A percentile compares a stretch with the other conserved stretches of the same genome.
phyloP scores from a whole-genome alignment of 228 moss, liverwort and hornwort genomes.

The Sphagnum fallax region DNA sequence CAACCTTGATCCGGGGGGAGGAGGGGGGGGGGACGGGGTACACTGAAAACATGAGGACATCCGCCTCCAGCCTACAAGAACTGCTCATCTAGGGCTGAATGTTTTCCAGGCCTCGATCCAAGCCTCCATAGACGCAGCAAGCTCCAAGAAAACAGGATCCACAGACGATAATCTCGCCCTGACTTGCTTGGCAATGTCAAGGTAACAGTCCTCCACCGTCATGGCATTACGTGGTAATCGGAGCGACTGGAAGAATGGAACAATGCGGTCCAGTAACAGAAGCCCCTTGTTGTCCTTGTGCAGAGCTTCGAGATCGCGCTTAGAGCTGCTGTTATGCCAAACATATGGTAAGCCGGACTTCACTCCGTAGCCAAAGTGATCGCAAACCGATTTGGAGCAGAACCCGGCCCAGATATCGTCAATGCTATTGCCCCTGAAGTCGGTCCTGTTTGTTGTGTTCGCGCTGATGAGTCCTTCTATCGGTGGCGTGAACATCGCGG shows the following conservation, averaged over 20 bases:
- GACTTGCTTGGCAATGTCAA: conserved; percentile 39
- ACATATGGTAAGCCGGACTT: conserved; percentile 53
- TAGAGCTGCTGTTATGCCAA: conserved; percentile 8
- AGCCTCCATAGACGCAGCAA: conserved; percentile 40
- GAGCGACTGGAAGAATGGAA: conserved; percentile 24
- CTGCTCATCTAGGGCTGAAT: conserved; percentile 10
- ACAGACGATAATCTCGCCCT: conserved; percentile 9
- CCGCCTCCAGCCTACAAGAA: too few species aligned
- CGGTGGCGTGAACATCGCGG: conserved; percentile 21
- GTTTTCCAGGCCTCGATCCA: conserved; percentile 50
- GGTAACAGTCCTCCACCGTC: conserved; percentile 30
- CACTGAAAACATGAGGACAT: too few species aligned
- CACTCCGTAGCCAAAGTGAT: conserved; percentile 22
- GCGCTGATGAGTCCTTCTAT: too few species aligned
- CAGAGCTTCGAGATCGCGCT: background rate
- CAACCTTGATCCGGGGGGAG: too few species aligned
- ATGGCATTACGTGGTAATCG: conserved; percentile 32
- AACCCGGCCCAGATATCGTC: conserved; percentile 42
- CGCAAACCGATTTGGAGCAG: conserved; percentile 40
- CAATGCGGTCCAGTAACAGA: conserved; percentile 16
- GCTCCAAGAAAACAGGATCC: conserved; percentile 35
- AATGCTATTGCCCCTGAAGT: conserved; percentile 11
- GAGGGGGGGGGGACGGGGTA: too few species aligned
- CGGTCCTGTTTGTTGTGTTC: conserved; percentile 1
- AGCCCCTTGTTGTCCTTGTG: background rate